Evolutionary conservation across 208 protist species (phyloP), one percentile per base, ranked within the genome.

Genomic region (Paratrypanosoma confusum): DNA sequence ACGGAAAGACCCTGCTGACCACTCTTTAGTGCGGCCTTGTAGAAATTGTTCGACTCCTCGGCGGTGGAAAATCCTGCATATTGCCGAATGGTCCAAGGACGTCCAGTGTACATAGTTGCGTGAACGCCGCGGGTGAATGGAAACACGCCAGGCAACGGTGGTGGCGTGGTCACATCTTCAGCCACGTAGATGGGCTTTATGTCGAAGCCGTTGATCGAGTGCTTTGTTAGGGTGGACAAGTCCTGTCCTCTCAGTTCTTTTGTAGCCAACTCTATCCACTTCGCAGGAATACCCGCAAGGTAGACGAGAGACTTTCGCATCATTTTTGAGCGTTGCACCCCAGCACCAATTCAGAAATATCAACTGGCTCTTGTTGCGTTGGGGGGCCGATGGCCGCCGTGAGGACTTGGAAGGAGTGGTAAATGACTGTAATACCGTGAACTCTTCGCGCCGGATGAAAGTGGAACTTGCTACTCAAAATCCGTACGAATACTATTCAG

Each of bases 1-100:
- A 98, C 95, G 25, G 70, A 90, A 1, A 97, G 65, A 58, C 89
- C 90, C 42, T 96, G 91, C 65, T 96, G 90, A n/a, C 94, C 94
- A 14, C 65, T 81, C 21, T 63, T 70, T 17, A 97, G 59, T 27
- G 89, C 90, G 11, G 70, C 41, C 35, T 72, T 67, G 65, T 98
- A 98, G 59, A 98, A 98, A 27, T 68, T 71, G 65, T 98, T 98
- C n/a, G 71, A 90, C 62, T 98, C 95, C 39, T 96, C 87, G 1
- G 93, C 95, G 3, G 93, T 98, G 22, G 65, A 82, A 42, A 96
- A 96, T 17, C 85, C 90, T 17, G 94, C 91, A 55, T 97, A 96
- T 64, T 97, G 95, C 7, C 95, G 69, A 51, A 97, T 90, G 0
- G 95, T 97, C 93, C 93, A 97, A n/a, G 92, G 90, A 21, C 74